Evolutionary conservation across 2,329 filamentous ascomycete genomes (phyloP).

Genomic region (Cytospora mali): DNA sequence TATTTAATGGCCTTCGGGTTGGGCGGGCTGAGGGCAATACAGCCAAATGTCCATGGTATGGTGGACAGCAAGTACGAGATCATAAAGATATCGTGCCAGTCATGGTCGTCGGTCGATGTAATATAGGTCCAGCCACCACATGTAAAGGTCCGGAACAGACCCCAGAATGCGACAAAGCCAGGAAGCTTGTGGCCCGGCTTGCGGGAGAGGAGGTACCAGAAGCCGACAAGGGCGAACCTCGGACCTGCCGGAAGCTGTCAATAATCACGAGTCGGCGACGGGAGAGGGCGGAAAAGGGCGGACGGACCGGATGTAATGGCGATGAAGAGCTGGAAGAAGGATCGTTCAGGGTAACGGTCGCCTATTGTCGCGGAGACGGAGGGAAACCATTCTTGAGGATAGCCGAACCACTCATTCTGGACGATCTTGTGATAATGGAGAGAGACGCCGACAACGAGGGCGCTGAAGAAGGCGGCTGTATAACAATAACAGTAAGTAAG

Average conservation of each 20-base stretch:
- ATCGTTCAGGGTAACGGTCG: constrained; percentile 93
- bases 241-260: constrained; percentile 59
- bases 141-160: constrained; percentile 84
- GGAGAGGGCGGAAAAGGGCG: background rate
- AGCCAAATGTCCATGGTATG: constrained; percentile 92
- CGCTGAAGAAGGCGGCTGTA: constrained; percentile 80
- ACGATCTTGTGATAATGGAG: constrained; percentile 98
- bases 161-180: constrained; percentile 77
- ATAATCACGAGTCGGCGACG: background rate
- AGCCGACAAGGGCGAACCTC: constrained; percentile 83
- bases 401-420: constrained; percentile 93
- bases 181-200: constrained; percentile 75
- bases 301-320: constrained; percentile 80
- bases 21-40: constrained; percentile 81
- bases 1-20: constrained; percentile 85
- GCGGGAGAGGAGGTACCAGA: constrained; percentile 90
- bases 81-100: constrained; percentile 99
- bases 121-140: constrained; percentile 99
- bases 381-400: constrained; percentile 94
- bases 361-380: constrained; percentile 97
- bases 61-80: constrained; percentile 95
- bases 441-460: constrained; percentile 75
- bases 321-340: constrained; percentile 97
- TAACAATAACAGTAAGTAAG: constrained; percentile 1
- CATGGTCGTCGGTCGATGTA: constrained; percentile 95